Evolutionary conservation across 805 yeast species (phyloP).

Genomic region (Lachancea lanzarotensis): DNA sequence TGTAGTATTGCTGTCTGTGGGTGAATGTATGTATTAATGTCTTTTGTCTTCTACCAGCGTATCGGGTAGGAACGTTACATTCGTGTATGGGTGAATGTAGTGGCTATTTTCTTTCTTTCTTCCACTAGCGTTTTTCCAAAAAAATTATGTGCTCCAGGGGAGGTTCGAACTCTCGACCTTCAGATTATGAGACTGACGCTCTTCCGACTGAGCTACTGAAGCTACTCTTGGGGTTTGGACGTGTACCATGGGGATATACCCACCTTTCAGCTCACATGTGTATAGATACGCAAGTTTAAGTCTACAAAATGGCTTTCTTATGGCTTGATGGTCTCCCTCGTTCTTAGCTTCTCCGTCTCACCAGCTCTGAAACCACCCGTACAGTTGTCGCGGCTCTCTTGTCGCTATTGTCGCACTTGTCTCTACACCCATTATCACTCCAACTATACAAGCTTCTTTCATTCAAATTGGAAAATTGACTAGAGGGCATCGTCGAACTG

Average conservation of each 20-base stretch:
- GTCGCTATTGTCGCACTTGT: neutral
- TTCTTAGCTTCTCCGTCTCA: neutral
- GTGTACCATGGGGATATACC: neutral
- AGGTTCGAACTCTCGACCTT: constrained; percentile 46
- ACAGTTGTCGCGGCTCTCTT: no score
- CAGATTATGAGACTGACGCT: constrained; percentile 49
- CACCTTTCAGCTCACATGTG: neutral
- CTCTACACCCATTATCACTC: neutral
- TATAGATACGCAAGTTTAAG: no score
- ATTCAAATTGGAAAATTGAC: neutral
- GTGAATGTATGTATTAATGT: no score
- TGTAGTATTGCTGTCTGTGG: no score
- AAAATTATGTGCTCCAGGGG: constrained; percentile 36
- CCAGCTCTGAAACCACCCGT: no score
- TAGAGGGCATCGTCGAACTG: neutral
- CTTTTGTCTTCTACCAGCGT: no score
- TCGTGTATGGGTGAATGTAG: no score
- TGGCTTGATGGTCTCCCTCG: no score
- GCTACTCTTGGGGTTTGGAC: constrained; percentile 15
- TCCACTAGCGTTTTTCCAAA: no score
- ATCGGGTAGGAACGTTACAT: no score
- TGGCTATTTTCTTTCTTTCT: no score
- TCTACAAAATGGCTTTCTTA: no score
- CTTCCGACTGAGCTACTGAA: constrained; percentile 47
- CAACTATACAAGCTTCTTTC: neutral